phyloP scores from a whole-genome alignment of 768 basidiomycete genomes.

The Boletus sensibilis region DNA sequence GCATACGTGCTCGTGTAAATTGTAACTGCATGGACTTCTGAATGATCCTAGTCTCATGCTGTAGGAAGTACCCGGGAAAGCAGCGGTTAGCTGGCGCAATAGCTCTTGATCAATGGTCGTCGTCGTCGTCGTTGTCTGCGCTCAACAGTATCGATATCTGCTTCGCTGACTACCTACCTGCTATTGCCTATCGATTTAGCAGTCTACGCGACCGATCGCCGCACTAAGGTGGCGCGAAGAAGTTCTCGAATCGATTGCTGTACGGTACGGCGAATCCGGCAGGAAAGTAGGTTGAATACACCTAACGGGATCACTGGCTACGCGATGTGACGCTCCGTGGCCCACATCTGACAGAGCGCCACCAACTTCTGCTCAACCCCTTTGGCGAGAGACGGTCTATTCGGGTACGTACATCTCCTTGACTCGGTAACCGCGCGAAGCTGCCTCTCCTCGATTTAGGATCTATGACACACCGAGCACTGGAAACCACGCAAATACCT shows the following conservation, averaged over 20 bases:
- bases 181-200: not conserved
- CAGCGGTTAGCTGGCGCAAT: not conserved
- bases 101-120: not conserved
- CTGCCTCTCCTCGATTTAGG: not conserved
- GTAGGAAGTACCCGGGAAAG: not conserved
- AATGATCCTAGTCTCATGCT: not conserved
- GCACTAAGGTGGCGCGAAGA: no score
- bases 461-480: not conserved
- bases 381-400: not conserved
- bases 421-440: not conserved
- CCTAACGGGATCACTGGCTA: no score
- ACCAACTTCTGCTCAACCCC: not conserved
- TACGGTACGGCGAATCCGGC: not conserved
- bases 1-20: not conserved
- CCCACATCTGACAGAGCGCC: not conserved
- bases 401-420: not conserved
- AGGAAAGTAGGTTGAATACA: no score
- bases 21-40: not conserved
- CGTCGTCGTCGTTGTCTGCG: not conserved
- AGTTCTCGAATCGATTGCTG: not conserved
- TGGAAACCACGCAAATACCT: not conserved
- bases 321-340: no score
- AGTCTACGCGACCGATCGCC: not conserved
- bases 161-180: not conserved
- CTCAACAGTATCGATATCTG: no score